Base-by-base conservation (phyloP, 495 filamentous ascomycete genomes). In the Chaetomium cochliodes region DNA sequence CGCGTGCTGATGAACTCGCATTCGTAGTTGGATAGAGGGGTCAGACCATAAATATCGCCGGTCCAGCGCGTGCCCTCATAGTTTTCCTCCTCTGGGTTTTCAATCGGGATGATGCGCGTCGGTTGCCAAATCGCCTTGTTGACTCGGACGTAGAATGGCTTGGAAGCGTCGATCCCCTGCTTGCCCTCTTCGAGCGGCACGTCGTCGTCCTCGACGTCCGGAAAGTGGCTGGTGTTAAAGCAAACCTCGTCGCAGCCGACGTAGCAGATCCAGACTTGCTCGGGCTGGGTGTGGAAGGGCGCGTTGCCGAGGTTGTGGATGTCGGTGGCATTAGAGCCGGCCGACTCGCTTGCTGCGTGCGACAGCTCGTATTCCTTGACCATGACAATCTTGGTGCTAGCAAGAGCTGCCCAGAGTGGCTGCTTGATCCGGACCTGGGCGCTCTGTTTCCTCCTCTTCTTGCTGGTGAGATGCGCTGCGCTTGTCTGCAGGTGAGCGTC, bases 371-470 rank as follows among this genome's bases (percentile, higher is more conserved):
- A 93, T 79, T 96, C 92, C 72, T 94, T 92, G 71, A 93, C 86
- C 71, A 96, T 88, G 51, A 92, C 93, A 69, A 96, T 92, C 77
- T 96, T 97, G 60, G 91, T 96, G 74, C 91, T 94, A 30, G 93
- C 93, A 64, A 96, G 85, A 13, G 92, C 93, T 59, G 93, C 91
- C 93, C 93, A 97, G 60, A 97, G 86, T 50, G 93, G 93, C 79
- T 97, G 93, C 62, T 90, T 86, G 70, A 90, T 92, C 73, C 92
- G 82, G 58, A 96, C 92, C 74, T 91, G 90, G 52, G 90, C 91
- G 63, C 90, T 92, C 76, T 96, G 91, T 77, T 92, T 92, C 74
- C 88, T 85, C 76, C 90, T 90, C 80, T 92, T 94, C 77, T 96
- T 94, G 49, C 85, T 87, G 11, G 78, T 76, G 58, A 79, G 69